Conservation (phyloP, 441 rosid species). For the Arabidopsis hybrid region DNA sequence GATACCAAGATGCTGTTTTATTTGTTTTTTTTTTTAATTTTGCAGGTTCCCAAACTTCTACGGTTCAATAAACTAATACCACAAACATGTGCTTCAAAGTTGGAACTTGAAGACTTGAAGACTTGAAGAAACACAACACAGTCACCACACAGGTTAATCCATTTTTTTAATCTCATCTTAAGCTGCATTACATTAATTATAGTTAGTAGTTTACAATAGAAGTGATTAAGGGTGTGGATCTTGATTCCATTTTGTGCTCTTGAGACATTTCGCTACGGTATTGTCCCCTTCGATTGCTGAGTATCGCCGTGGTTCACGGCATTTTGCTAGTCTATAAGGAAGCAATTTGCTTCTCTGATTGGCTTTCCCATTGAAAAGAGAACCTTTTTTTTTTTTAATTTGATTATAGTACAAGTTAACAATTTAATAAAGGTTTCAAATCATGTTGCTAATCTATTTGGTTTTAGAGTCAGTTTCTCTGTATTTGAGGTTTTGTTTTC, state of each 20-base stretch:
- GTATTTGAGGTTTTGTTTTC: slow-evolving; percentile 67
- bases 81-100: slow-evolving; percentile 52
- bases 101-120: slow-evolving; percentile 65
- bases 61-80: slow-evolving; percentile 47
- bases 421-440: slow-evolving; percentile 47
- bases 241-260: slow-evolving; percentile 65
- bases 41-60: slow-evolving; percentile 75
- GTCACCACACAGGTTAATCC: slow-evolving; percentile 49
- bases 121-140: slow-evolving; percentile 48
- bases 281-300: slow-evolving; percentile 76
- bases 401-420: slow-evolving; percentile 53
- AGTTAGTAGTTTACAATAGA: slow-evolving; percentile 36
- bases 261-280: slow-evolving; percentile 43
- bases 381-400: slow-evolving; percentile 57
- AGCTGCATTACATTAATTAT: slow-evolving; percentile 35
- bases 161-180: slow-evolving; percentile 40
- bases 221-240: slow-evolving; percentile 58
- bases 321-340: slow-evolving; percentile 72
- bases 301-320: slow-evolving; percentile 70
- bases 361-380: slow-evolving; percentile 59
- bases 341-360: slow-evolving; percentile 60
- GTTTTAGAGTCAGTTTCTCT: slow-evolving; percentile 62
- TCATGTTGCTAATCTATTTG: slow-evolving; percentile 52
- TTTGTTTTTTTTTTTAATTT: slow-evolving; percentile 31
- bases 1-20: slow-evolving; percentile 88